Evolutionary conservation across 441 rosid genomes (phyloP).

Genomic region (Viola pubescens): DNA sequence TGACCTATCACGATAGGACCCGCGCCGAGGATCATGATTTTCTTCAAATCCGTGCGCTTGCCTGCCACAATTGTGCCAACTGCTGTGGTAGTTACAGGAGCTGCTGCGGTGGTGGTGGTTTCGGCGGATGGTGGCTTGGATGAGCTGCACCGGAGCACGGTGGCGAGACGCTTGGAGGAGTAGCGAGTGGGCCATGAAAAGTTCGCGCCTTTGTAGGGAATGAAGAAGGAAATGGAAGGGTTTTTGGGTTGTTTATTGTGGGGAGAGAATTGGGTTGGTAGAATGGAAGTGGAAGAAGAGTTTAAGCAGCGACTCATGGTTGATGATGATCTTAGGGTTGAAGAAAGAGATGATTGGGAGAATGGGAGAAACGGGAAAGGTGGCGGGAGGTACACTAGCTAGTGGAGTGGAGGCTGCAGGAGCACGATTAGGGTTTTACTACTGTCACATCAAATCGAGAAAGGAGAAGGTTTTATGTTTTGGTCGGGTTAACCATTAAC

Average conservation of each 20-base stretch:
- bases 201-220: conserved; percentile 16
- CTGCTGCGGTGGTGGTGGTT: conserved; percentile 12
- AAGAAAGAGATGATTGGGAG: too few species aligned
- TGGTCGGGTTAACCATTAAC: too few species aligned
- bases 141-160: neutral
- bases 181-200: conserved; percentile 24
- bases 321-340: too few species aligned
- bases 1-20: conserved; percentile 96
- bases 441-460: too few species aligned
- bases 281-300: conserved; percentile 13
- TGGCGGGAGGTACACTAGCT: too few species aligned
- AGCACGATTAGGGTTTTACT: too few species aligned
- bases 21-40: conserved; percentile 86
- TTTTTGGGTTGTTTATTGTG: neutral
- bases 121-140: conserved; percentile 5
- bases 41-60: conserved; percentile 72
- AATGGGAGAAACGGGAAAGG: too few species aligned
- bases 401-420: too few species aligned
- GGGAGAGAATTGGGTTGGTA: conserved; percentile 14
- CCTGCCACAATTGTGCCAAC: conserved; percentile 23
- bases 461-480: too few species aligned
- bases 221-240: conserved; percentile 12
- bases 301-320: conserved; percentile 7
- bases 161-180: conserved; percentile 5
- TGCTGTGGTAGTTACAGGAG: conserved; percentile 9